Conservation (phyloP, 768 basidiomycete genomes). For the Phylloporus sp. region DNA sequence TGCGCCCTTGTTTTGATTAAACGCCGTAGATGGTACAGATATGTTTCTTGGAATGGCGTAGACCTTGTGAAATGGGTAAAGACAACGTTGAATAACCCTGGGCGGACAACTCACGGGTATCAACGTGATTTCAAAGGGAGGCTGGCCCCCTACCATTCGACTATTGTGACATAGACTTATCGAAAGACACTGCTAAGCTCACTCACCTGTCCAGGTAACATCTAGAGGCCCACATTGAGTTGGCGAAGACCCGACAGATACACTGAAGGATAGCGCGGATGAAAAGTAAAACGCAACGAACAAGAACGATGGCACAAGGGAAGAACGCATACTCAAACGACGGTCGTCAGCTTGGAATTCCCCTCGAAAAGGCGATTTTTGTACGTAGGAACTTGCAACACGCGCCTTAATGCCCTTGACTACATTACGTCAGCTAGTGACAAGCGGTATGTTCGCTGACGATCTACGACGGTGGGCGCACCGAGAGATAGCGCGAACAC, state of each 20-base stretch:
- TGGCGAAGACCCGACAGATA: constrained; percentile 45
- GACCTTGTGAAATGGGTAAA: constrained; percentile 34
- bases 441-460: neutral
- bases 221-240: constrained; percentile 60
- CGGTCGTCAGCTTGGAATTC: constrained; percentile 9
- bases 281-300: constrained; percentile 21
- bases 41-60: constrained; percentile 53
- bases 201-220: constrained; percentile 61
- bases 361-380: neutral
- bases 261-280: constrained; percentile 37
- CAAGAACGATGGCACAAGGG: constrained; percentile 21
- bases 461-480: neutral
- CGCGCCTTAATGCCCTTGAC: neutral
- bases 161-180: neutral
- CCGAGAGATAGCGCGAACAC: neutral
- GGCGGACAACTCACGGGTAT: constrained; percentile 43
- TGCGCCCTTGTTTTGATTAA: constrained; percentile 50
- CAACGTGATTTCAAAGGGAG: constrained; percentile 49
- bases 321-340: constrained; percentile 28
- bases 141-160: constrained; percentile 45
- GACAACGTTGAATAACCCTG: neutral
- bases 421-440: constrained; percentile 21
- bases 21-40: constrained; percentile 52
- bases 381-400: neutral
- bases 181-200: neutral